Evolutionary conservation across 2,329 filamentous ascomycete species (phyloP).

Genomic region (Fusarium sp.): DNA sequence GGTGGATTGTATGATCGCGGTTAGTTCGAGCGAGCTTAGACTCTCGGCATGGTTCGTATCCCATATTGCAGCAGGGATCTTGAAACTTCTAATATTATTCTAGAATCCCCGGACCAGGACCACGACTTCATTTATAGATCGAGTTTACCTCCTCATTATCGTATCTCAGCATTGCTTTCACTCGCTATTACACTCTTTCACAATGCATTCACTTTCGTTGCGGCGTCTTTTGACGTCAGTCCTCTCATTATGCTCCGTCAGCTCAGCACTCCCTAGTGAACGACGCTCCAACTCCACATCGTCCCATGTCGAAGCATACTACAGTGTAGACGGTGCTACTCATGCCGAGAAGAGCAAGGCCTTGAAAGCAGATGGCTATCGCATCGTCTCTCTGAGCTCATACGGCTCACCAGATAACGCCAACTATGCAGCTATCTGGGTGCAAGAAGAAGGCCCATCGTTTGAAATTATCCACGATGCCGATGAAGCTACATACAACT

Average conservation of each 20-base stretch:
- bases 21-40: neutral
- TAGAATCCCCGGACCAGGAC: neutral
- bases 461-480: constrained; percentile 16
- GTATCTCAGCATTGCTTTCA: neutral
- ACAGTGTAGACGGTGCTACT: neutral
- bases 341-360: constrained; percentile 3
- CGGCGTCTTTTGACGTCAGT: constrained; percentile 12
- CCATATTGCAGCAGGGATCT: neutral
- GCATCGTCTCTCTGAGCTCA: constrained; percentile 24
- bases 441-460: neutral
- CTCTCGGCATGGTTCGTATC: neutral
- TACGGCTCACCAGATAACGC: constrained; percentile 22
- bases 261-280: neutral
- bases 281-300: neutral
- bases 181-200: neutral
- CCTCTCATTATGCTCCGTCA: neutral
- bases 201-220: constrained; percentile 5
- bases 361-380: constrained; percentile 2
- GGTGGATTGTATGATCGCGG: neutral
- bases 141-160: neutral
- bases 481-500: constrained; percentile 6
- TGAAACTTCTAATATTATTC: constrained; percentile 9
- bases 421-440: constrained; percentile 31
- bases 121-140: neutral
- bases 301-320: constrained; percentile 14